Conservation (phyloP, 805 yeast genomes). For the Spathaspora hagerdaliae region DNA sequence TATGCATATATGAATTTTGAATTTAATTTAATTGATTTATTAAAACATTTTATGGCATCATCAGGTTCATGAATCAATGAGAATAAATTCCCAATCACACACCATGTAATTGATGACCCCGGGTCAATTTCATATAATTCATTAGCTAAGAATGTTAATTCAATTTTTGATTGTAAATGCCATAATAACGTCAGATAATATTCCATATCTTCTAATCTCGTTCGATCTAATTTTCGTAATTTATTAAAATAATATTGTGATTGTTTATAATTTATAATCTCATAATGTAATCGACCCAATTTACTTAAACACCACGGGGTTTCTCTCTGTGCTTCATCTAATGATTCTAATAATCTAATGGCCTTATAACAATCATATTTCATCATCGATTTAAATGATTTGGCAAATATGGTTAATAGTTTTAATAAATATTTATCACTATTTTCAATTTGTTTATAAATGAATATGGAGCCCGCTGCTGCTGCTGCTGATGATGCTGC, state of each 20-base stretch:
- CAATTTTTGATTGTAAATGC: slow-evolving; percentile 83
- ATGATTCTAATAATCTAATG: slow-evolving; percentile 56
- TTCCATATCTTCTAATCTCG: slow-evolving; percentile 85
- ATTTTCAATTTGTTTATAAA: slow-evolving; percentile 22
- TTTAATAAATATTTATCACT: slow-evolving; percentile 41
- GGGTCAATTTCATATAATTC: slow-evolving; percentile 67
- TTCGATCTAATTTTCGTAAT: slow-evolving; percentile 67
- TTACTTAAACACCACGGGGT: slow-evolving; percentile 86
- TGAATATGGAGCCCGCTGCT: slow-evolving; percentile 8
- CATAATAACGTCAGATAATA: slow-evolving; percentile 84
- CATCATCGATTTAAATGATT: slow-evolving; percentile 55
- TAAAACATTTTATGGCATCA: slow-evolving; percentile 84
- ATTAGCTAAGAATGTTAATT: slow-evolving; percentile 75
- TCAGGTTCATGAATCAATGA: slow-evolving; percentile 81
- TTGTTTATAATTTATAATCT: slow-evolving; percentile 79
- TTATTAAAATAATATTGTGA: slow-evolving; percentile 60
- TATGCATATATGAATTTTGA: slow-evolving; percentile 79
- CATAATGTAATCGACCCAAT: slow-evolving; percentile 79
- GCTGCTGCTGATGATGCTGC: slow-evolving; percentile 7
- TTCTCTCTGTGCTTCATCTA: slow-evolving; percentile 59
- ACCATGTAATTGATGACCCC: slow-evolving; percentile 83
- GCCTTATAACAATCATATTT: slow-evolving; percentile 79
- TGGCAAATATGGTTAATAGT: slow-evolving; percentile 53
- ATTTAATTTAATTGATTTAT: slow-evolving; percentile 67
- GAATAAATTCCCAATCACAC: slow-evolving; percentile 83